phyloP scores from a whole-genome alignment of 1,139 yeast species.

The Saccharomyces hybrid region DNA sequence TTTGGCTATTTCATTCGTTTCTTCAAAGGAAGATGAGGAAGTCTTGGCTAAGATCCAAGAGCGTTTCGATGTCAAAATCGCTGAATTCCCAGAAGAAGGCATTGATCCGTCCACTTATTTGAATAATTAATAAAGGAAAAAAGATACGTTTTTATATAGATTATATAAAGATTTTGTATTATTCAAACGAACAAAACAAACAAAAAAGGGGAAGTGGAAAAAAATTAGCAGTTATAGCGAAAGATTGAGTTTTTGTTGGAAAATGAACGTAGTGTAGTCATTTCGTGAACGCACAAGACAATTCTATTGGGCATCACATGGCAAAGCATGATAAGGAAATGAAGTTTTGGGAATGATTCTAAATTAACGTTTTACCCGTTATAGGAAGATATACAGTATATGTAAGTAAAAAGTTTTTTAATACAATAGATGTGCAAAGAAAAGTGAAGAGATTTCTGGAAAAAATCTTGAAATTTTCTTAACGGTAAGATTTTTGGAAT shows the following conservation, averaged over 20 bases:
- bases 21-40: slow-evolving; percentile 80
- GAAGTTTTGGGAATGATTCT: background rate
- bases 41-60: slow-evolving; percentile 90
- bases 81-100: slow-evolving; percentile 96
- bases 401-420: slow-evolving; percentile 20
- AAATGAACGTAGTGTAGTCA: background rate
- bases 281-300: background rate
- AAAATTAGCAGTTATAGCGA: background rate
- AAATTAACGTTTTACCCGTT: slow-evolving; percentile 20
- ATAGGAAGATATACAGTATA: slow-evolving; percentile 30
- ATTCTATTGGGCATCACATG: background rate
- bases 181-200: background rate
- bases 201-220: slow-evolving; percentile 8
- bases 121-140: slow-evolving; percentile 56
- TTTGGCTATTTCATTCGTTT: slow-evolving; percentile 85
- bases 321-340: background rate
- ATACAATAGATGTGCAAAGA: slow-evolving; percentile 6
- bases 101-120: slow-evolving; percentile 96
- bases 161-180: slow-evolving; percentile 1
- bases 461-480: slow-evolving; percentile 33
- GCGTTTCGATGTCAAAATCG: slow-evolving; percentile 91
- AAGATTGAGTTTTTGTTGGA: background rate
- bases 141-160: background rate
- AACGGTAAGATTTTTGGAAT: slow-evolving; percentile 99
- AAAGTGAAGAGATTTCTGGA: slow-evolving; percentile 11